Conservation (phyloP, 108 stramenopile genomes). For the Cyclostephanos invisitatus region DNA sequence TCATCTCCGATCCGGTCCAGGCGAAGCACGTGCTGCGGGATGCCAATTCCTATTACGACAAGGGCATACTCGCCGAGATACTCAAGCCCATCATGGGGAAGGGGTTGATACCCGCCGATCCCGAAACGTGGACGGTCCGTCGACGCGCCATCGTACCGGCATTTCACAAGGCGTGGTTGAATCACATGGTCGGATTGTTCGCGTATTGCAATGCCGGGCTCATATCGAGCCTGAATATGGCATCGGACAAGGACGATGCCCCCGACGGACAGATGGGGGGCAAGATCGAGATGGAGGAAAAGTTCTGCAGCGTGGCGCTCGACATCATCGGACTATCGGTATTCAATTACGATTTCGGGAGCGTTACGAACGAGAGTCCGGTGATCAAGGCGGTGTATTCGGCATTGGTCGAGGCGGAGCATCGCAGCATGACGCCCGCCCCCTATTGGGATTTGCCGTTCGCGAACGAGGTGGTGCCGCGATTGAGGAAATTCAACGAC, state of each 20-base stretch:
- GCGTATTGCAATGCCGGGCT: constrained; percentile 88
- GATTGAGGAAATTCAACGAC: constrained; percentile 89
- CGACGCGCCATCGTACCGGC: constrained; percentile 93
- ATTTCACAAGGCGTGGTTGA: constrained; percentile 96
- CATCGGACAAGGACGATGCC: constrained; percentile 48
- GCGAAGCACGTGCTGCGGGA: constrained; percentile 85
- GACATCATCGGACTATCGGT: constrained; percentile 94
- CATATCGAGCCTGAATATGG: constrained; percentile 64
- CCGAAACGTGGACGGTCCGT: constrained; percentile 91
- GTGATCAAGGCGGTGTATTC: constrained; percentile 94
- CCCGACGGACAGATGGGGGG: constrained; percentile 42
- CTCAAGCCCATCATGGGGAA: constrained; percentile 94
- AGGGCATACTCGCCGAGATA: constrained; percentile 89
- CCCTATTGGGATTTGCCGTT: constrained; percentile 96
- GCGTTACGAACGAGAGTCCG: constrained; percentile 81
- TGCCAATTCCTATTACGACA: constrained; percentile 86
- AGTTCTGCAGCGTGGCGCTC: constrained; percentile 89
- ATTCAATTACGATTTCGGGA: constrained; percentile 96
- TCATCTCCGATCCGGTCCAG: constrained; percentile 91
- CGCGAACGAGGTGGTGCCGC: constrained; percentile 90
- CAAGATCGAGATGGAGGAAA: constrained; percentile 90
- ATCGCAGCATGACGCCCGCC: constrained; percentile 91
- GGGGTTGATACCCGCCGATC: constrained; percentile 93
- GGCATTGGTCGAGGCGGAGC: constrained; percentile 93
- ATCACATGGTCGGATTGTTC: constrained; percentile 92